Evolutionary conservation across 1,139 yeast species (phyloP).

Genomic region (Geotrichum carabidarum): DNA sequence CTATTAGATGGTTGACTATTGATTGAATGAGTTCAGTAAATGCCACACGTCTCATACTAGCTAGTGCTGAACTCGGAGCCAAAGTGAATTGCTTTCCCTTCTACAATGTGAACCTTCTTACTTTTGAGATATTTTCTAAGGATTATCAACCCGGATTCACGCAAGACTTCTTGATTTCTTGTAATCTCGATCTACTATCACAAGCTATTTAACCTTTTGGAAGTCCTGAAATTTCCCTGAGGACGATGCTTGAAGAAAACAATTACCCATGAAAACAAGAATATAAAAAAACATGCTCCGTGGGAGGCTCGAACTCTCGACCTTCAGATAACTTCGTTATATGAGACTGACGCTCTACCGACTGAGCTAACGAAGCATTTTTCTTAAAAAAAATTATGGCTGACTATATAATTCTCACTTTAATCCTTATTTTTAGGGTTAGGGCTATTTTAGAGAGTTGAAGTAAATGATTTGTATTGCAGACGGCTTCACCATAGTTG

Average conservation of each 20-base stretch:
- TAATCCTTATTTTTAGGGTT: too few relatives aligned
- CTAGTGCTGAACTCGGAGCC: too few relatives aligned
- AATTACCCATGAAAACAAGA: background rate
- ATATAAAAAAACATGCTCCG: slow-evolving; percentile 15
- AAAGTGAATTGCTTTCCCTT: too few relatives aligned
- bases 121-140: background rate
- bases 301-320: slow-evolving; percentile 22
- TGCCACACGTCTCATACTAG: too few relatives aligned
- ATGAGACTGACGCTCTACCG: slow-evolving; percentile 25
- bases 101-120: too few relatives aligned
- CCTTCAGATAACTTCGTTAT: slow-evolving; percentile 18
- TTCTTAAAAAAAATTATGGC: background rate
- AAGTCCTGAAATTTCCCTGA: background rate
- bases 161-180: background rate
- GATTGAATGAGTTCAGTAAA: too few relatives aligned
- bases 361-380: slow-evolving; percentile 22
- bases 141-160: background rate
- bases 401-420: background rate
- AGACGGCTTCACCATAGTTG: too few relatives aligned
- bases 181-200: background rate
- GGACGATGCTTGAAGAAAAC: background rate
- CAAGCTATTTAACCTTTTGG: background rate
- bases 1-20: too few relatives aligned
- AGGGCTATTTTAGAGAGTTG: too few relatives aligned
- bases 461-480: too few relatives aligned